Percentiles rank a stretch among this genome's conserved stretches.
These are phyloP conservation scores for Diaporthe sp. DNA, from an alignment of 2,329 filamentous ascomycete genomes.

Conservation along the genomic window DNA sequence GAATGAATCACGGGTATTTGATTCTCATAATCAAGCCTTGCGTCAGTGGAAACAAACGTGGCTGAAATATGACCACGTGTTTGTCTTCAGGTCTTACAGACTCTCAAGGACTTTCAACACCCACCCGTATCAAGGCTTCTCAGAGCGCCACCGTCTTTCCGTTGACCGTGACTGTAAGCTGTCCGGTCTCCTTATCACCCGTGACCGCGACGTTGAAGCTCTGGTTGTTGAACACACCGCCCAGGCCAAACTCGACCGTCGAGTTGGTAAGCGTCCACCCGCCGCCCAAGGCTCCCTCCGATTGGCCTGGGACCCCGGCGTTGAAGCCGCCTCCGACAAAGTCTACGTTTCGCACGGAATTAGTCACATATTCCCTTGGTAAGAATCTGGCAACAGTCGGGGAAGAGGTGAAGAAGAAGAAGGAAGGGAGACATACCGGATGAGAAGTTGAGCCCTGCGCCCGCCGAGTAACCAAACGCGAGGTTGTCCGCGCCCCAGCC, in stretches of 20 bases:
- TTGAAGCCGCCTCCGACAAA: constrained; percentile 23
- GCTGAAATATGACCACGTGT: background rate
- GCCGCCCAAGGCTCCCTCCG: constrained; percentile 7
- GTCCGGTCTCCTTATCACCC: constrained; percentile 14
- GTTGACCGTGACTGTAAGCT: constrained; percentile 13
- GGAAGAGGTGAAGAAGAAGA: no score
- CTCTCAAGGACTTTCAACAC: no score
- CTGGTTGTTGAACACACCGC: constrained; percentile 18
- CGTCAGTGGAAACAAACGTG: background rate
- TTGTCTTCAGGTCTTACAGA: background rate
- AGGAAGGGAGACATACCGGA: background rate
- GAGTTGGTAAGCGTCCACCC: constrained; percentile 25
- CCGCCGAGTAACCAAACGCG: constrained; percentile 26
- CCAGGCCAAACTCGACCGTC: constrained; percentile 28
- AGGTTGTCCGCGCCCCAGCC: constrained; percentile 28
- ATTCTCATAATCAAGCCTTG: background rate
- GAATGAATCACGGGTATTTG: background rate
- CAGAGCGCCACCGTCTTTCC: background rate
- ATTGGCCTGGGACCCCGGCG: constrained; percentile 10
- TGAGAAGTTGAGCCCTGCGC: constrained; percentile 24
- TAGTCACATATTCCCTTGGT: background rate
- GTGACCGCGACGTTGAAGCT: constrained; percentile 25
- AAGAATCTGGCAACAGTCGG: background rate
- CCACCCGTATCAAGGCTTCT: background rate
- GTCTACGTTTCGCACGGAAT: background rate